These are phyloP conservation scores for Aspergillus puulaauensis DNA, from an alignment of 2,329 filamentous ascomycete species.

Conservation along the genomic window DNA sequence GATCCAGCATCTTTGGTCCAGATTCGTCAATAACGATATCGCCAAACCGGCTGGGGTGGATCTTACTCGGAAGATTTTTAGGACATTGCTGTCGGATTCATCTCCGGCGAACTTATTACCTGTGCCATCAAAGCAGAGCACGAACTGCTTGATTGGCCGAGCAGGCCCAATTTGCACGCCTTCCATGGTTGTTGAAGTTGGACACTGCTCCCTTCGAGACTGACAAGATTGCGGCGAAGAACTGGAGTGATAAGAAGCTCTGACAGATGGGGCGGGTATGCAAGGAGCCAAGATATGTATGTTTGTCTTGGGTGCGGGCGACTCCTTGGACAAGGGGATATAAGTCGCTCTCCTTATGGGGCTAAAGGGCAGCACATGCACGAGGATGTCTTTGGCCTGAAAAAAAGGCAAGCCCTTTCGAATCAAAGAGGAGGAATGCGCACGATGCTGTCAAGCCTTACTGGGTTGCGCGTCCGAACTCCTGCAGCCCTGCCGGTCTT, in stretches of 20 bases:
- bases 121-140: conserved; percentile 47
- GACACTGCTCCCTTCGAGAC: neutral
- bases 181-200: conserved; percentile 8
- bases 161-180: conserved; percentile 5
- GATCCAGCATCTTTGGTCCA: conserved; percentile 38
- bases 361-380: conserved; percentile 7
- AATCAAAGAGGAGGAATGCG: conserved; percentile 1
- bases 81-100: conserved; percentile 47
- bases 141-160: conserved; percentile 37
- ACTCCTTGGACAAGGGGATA: neutral
- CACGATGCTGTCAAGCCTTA: conserved; percentile 4
- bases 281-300: conserved; percentile 8
- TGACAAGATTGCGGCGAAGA: neutral
- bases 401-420: neutral
- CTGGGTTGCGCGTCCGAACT: conserved; percentile 5
- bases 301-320: neutral
- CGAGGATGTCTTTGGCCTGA: conserved; percentile 2
- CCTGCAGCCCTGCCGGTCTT: conserved; percentile 13
- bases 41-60: neutral
- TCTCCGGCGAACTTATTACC: conserved; percentile 46
- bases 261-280: conserved; percentile 2
- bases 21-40: neutral
- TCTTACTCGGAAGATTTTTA: conserved; percentile 47
- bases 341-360: neutral
- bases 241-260: neutral